These are phyloP conservation scores for Leptoxyphium fumago DNA, from an alignment of 2,329 filamentous ascomycete genomes.

Conservation along the genomic window DNA sequence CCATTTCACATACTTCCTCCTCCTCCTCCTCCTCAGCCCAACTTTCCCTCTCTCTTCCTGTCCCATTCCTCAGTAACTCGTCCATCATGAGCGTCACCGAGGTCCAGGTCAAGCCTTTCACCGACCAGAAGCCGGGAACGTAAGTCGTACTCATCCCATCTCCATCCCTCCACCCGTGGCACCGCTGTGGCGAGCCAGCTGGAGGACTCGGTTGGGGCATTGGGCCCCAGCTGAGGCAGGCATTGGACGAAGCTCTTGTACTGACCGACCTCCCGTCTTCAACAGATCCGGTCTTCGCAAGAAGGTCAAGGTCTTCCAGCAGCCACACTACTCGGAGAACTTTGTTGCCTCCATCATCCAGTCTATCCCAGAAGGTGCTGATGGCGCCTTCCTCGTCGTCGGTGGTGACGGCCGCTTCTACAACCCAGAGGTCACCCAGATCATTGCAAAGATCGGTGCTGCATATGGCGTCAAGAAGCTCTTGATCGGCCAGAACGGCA, in stretches of 20 bases:
- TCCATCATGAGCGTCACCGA: conserved; percentile 57
- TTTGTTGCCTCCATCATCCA: conserved; percentile 90
- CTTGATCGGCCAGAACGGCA: conserved; percentile 87
- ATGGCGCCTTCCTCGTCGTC: conserved; percentile 85
- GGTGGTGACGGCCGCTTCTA: conserved; percentile 94
- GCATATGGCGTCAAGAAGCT: conserved; percentile 99
- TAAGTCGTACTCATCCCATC: conserved; percentile 39
- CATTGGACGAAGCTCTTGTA: background rate
- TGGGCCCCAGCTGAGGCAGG: background rate
- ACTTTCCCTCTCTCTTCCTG: background rate
- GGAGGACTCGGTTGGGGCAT: background rate
- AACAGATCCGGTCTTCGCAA: conserved; percentile 89
- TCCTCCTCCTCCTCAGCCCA: too few species aligned
- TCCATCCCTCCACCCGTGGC: conserved; percentile 6
- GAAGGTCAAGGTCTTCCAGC: conserved; percentile 95
- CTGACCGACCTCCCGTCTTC: conserved; percentile 6
- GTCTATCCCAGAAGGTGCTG: conserved; percentile 85
- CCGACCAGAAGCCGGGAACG: conserved; percentile 98
- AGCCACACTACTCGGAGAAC: conserved; percentile 87
- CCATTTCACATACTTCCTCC: too few species aligned
- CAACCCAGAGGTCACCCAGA: conserved; percentile 90
- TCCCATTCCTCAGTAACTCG: conserved; percentile 2
- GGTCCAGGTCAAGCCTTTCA: conserved; percentile 70
- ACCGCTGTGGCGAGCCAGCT: background rate
- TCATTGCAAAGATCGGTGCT: conserved; percentile 93